Evolutionary conservation across 2,329 filamentous ascomycete species (phyloP), one percentile per base, ranked within the genome.

Genomic region (Decorospora gaudefroyi): DNA sequence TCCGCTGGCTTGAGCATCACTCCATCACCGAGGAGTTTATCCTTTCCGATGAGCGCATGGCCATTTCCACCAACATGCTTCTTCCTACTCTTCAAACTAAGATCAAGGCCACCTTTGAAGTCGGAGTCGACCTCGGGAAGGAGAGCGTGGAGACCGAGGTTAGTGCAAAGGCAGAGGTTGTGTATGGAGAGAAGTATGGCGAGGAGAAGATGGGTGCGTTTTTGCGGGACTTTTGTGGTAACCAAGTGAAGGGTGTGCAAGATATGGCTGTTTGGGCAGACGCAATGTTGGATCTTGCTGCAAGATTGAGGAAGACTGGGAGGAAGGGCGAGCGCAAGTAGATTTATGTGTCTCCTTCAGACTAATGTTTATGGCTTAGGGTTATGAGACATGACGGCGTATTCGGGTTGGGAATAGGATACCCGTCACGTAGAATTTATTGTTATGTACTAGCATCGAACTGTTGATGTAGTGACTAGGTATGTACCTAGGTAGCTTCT

Each of bases 171-270:
- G 86, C 83, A 0, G 76, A 75, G 38, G 82, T 91, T 1, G 74
- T 90, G 2, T 93, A 93, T 64, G 88, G 88, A 0, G 87, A 92
- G 70, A 78, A 80, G 47, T 90, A 91, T 67, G 88, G 89, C 53
- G 82, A 84, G 53, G 80, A 76, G 35, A 90, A 88, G 69, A 85
- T 93, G 75, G 75, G 73, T n/a, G 86, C 89, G 42, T 90, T 87
- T 55, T 63, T 93, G 51, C 68, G 74, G 9, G 78, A 78, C 23
- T 76, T 78, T 65, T 72, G 85, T 13, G 70, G 67, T 0, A 52
- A 27, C 2, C 33, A 53, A 12, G 52, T 71, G 2, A 65, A 53
- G 17, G 49, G 49, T 4, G 49, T 49, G 30, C 53, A 54, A 10
- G 64, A 63, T 10, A 66, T 71, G 52, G 57, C 59, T 11, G 65